Evolutionary conservation across 208 protist species (phyloP), one percentile per base, ranked within the genome.

Genomic region (Trypanosoma theileri): DNA sequence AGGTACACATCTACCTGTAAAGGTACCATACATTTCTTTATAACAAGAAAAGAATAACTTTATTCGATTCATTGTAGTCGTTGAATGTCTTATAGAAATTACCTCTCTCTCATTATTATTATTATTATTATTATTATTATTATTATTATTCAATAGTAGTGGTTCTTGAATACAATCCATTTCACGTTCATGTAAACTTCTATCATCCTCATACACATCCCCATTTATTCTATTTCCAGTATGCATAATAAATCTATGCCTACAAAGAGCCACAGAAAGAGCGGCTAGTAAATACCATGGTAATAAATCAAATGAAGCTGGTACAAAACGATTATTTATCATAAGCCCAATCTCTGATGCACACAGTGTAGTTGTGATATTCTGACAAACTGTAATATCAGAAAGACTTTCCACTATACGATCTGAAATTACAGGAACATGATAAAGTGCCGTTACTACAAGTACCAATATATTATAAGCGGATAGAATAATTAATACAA

Each of bases 381-480:
- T 61, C 21, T 69, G 53, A 52, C 64, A 69, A 6, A 42, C 40
- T 17, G 8, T 42, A 53, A 62, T 28, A 35, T 41, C 24, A 10
- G 42, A 53, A 10, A 69, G 17, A 13, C 24, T 31, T 54, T 58
- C 22, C 12, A 59, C 22, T 54, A 69, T 44, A 9, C n/a, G 7
- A 22, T 57, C 35, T 50, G 55, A 61, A 19, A 69, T 59, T 12
- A n/a, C 45, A 11, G 64, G 53, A 35, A 59, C 35, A 31, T 69
- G 64, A 42, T 54, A 60, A 10, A 69, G 26, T 28, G 64, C 64
- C 42, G 19, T 62, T 12, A 69, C 26, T n/a, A 69, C 21, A 28
- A 69, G 58, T 55, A 61, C 71, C 60, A 52, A n/a, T 10, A 66
- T 42, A 42, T 68, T 69, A 57, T 77, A 77, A 35, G 45, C 57